Evolutionary conservation across 106 monocot species (phyloP).

Genomic region (Vanilla planifolia): DNA sequence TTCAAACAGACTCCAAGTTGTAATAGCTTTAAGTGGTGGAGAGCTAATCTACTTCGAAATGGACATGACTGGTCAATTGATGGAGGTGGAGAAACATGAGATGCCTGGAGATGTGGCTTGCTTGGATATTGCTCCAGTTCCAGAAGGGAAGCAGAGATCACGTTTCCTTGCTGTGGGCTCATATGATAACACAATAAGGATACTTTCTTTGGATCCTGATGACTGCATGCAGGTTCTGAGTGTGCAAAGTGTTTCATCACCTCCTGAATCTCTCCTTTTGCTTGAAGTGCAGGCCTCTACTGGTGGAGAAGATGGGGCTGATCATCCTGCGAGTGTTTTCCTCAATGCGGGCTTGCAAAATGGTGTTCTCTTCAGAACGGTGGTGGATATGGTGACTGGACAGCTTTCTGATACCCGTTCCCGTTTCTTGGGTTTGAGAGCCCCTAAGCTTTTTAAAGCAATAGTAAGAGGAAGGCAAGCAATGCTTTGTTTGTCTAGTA

Average conservation of each 20-base stretch:
- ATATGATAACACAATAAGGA: slow-evolving; percentile 92
- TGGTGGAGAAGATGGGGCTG: slow-evolving; percentile 99
- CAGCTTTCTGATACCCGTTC: slow-evolving; percentile 92
- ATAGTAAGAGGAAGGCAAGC: slow-evolving; percentile 76
- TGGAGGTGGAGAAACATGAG: slow-evolving; percentile 97
- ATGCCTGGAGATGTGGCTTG: slow-evolving; percentile 99
- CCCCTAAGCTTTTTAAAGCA: slow-evolving; percentile 89
- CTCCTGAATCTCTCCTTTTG: slow-evolving; percentile 92
- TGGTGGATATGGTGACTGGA: slow-evolving; percentile 96
- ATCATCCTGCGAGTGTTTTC: slow-evolving; percentile 90
- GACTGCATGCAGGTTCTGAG: slow-evolving; percentile 97
- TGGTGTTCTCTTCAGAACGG: slow-evolving; percentile 91
- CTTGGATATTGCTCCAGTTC: slow-evolving; percentile 93
- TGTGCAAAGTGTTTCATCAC: slow-evolving; percentile 90
- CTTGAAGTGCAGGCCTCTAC: slow-evolving; percentile 91
- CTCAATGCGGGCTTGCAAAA: slow-evolving; percentile 98
- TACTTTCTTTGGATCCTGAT: slow-evolving; percentile 92
- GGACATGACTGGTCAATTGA: slow-evolving; percentile 93
- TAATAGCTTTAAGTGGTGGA: slow-evolving; percentile 94
- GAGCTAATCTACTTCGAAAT: slow-evolving; percentile 98
- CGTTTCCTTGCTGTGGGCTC: slow-evolving; percentile 97
- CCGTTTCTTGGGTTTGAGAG: slow-evolving; percentile 81
- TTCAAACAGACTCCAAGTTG: slow-evolving; percentile 90
- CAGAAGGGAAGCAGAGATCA: slow-evolving; percentile 91
- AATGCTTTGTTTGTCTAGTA: slow-evolving; percentile 95